phyloP scores from a whole-genome alignment of 345 rosid genomes.

The Ceriops decandra region DNA sequence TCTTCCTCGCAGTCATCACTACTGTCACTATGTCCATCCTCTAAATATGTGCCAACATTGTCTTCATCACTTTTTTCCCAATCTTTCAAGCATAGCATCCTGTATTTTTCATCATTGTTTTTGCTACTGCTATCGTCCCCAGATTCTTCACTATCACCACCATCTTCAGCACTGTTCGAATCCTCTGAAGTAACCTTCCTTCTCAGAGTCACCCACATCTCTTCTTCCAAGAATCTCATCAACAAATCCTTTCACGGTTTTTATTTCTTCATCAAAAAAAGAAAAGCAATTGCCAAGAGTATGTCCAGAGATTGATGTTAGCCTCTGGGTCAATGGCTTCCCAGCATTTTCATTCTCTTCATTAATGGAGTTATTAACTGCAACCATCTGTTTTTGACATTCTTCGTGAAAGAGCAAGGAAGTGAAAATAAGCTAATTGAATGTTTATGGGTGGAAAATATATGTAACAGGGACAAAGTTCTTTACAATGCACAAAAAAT shows the following conservation, averaged over 20 bases:
- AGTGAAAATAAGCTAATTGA: background rate
- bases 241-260: constrained; percentile 63
- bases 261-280: constrained; percentile 44
- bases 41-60: constrained; percentile 49
- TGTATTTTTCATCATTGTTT: constrained; percentile 28
- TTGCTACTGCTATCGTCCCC: constrained; percentile 47
- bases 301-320: constrained; percentile 60
- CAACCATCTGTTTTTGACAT: constrained; percentile 80
- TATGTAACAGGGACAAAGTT: background rate
- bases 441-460: background rate
- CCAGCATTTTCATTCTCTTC: constrained; percentile 59
- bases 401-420: constrained; percentile 52
- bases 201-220: constrained; percentile 46
- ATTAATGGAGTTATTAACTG: constrained; percentile 61
- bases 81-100: constrained; percentile 44
- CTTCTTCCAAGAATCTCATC: constrained; percentile 75
- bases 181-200: constrained; percentile 57
- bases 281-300: constrained; percentile 90
- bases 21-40: constrained; percentile 38
- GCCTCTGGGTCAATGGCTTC: constrained; percentile 35
- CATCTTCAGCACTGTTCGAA: constrained; percentile 46
- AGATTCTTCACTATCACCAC: constrained; percentile 38
- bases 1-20: constrained; percentile 24
- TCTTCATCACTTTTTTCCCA: constrained; percentile 96
- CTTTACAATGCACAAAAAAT: too few species aligned